Conservation (phyloP, 768 basidiomycete genomes). For the Phlebiopsis flavidoalba region DNA sequence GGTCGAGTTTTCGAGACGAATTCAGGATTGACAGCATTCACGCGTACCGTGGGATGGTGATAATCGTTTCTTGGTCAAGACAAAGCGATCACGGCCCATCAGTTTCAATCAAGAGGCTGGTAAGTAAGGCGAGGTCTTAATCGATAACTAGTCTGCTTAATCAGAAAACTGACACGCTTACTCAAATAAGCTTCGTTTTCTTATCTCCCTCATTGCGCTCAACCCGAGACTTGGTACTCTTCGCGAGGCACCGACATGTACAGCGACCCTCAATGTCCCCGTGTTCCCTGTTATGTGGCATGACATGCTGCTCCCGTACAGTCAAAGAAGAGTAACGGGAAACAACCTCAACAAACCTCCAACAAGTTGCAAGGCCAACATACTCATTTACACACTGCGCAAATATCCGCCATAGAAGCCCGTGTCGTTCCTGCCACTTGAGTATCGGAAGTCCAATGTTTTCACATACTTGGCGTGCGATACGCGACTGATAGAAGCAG, state of each 20-base stretch:
- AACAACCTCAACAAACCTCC: conserved; percentile 35
- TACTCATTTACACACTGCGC: conserved; percentile 45
- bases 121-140: too few relatives aligned
- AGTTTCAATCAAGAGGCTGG: too few relatives aligned
- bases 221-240: not conserved
- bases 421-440: conserved; percentile 64
- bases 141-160: too few relatives aligned
- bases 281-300: conserved; percentile 15
- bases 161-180: too few relatives aligned
- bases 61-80: too few relatives aligned
- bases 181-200: too few relatives aligned
- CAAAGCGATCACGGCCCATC: too few relatives aligned
- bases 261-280: conserved; percentile 12
- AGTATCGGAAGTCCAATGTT: conserved; percentile 47
- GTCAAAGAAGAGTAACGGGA: conserved; percentile 57
- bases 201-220: not conserved
- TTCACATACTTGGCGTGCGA: not conserved
- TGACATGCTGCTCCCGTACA: conserved; percentile 3
- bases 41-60: too few relatives aligned
- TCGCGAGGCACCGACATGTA: not conserved
- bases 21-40: too few relatives aligned
- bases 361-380: conserved; percentile 13
- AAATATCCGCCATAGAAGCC: conserved; percentile 53
- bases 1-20: not conserved
- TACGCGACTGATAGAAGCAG: conserved; percentile 10